Evolutionary conservation across 139 green algal genomes (phyloP), one percentile per base, ranked within the genome.

Genomic region (Tetraselmis chui): DNA sequence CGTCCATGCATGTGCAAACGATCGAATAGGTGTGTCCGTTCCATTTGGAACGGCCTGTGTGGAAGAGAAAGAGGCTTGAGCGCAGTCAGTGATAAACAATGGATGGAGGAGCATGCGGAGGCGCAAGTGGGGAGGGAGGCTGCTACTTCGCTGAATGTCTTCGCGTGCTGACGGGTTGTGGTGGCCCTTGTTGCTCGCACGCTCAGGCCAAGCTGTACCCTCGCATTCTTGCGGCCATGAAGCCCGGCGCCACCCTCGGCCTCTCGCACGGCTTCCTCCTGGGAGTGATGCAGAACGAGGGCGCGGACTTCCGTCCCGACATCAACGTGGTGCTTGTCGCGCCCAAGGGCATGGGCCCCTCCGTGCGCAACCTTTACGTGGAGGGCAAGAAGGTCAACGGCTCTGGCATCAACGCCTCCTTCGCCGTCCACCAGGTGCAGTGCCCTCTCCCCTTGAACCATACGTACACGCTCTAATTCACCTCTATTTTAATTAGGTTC

Each of bases 271-370:
- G 97, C 32, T 99, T 99, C 93, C 92, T 99, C 84, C 90, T 99
- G 79, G 96, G 96, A 31, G 94, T 98, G 28, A 96, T 99, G 91
- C 81, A 92, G 88, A 97, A 94, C 83, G 93, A 98, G 59, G 89
- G 88, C 32, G 94, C 93, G 0, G 92, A 97, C 83, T 99, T 99
- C 94, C 89, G 97, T 59, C 84, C 93, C 59, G 97, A 99, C 90
- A 98, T 99, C 92, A 98, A 98, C 83, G 97, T 99, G 0, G 91
- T 99, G 32, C 92, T 99, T 59, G 93, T 98, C 30, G 97, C 97
- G n/a, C 97, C 97, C 85, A 99, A 99, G 94, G 97, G 97, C 80
- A 99, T 99, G 97, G 97, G 97, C 79, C 96, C 96, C 32, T 98
- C 94, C 75, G 97, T 99, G 82, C 91, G 97, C 77, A 88, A 93